Evolutionary conservation across 495 filamentous ascomycete species (phyloP), one percentile per base, ranked within the genome.

Genomic region (Penicillium bovifimosum): DNA sequence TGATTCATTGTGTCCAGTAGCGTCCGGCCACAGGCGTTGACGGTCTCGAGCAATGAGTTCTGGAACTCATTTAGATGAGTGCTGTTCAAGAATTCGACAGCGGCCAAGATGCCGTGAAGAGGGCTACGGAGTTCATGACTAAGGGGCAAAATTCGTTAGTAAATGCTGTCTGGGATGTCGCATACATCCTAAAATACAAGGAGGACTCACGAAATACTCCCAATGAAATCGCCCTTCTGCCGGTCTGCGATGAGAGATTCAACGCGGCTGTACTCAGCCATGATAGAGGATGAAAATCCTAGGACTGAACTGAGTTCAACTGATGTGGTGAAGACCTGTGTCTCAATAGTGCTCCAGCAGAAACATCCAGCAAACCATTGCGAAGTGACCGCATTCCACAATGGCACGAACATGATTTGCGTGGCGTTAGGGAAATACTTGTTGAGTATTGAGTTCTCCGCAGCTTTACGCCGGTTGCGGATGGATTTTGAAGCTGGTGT

Each of bases 1-100:
- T 91, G 86, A 52, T 90, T 85, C 63, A 91, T 85, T 0, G 86
- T 89, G 55, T 93, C 88, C 11, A 95, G 71, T 2, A 93, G 63
- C 0, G 88, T 91, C 47, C 81, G 79, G 0, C 85, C 86, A 52
- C 86, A 93, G 5, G 82, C 81, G 44, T 88, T 82, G 47, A 93
- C 80, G 6, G 86, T 90, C 43, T 86, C 78, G 1, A 90, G 73
- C 36, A 89, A 75, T n/a, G 80, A 83, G 26, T 70, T 69, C 61
- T 88, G 85, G 32, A 79, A 80, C 32, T 77, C 69, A 50, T 74
- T 73, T 2, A 74, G 60, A 13, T 71, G 52, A 2, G 73, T 78
- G n/a, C 70, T 69, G 29, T 72, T 65, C 39, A 79, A 52, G 50
- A 95, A 84, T 60, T 93, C 87, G 1, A 81, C 81, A 39, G 80